Evolutionary conservation across 2,329 filamentous ascomycete genomes (phyloP), one percentile per base, ranked within the genome.

Genomic region (Dactylellina parvicollis): DNA sequence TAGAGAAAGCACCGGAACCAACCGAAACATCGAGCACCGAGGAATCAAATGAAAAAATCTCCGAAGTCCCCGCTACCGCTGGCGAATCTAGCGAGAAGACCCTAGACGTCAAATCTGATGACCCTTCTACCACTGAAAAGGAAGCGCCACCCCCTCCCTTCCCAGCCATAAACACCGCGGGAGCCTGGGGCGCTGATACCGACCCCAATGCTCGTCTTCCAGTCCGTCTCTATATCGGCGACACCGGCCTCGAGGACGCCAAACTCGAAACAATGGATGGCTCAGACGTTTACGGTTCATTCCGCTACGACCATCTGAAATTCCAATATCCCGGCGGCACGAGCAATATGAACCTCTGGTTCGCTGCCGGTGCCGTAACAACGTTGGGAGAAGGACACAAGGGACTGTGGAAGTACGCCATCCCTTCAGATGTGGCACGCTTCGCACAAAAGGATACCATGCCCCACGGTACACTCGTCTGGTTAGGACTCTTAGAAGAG

Each of bases 331-430:
- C 59, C 50, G 76, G 10, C 20, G 59, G 10, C 60, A 34, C 46
- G 2, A 77, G 74, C 54, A 80, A 79, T 0, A 79, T 81, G 28
- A 85, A 85, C 7, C 79, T 82, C 8, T 88, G 86, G 86, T 88
- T 88, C 75, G 84, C 70, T 4, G 56, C 86, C 26, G 84, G 83
- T 69, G 83, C 83, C 1, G 83, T 83, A 0, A 88, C 86, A 0
- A 86, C 86, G 0, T 84, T 85, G 67, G 84, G 84, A 18, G 86
- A 84, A 0, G 84, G 82, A 54, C 82, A 85, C 75, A 87, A 86
- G 0, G 82, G 87, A 8, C 81, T 88, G 1, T 88, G 86, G 86
- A 86, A 85, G 77, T 88, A 87, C 80, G 83, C 83, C 64, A 86
- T 88, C 49, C 85, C 86, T 0, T 81, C 84, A 18, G 82, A 83